Evolutionary conservation across 129 eudicot genomes (phyloP), one percentile per base, ranked within the genome.

Genomic region (Heracleum sosnowskyi): DNA sequence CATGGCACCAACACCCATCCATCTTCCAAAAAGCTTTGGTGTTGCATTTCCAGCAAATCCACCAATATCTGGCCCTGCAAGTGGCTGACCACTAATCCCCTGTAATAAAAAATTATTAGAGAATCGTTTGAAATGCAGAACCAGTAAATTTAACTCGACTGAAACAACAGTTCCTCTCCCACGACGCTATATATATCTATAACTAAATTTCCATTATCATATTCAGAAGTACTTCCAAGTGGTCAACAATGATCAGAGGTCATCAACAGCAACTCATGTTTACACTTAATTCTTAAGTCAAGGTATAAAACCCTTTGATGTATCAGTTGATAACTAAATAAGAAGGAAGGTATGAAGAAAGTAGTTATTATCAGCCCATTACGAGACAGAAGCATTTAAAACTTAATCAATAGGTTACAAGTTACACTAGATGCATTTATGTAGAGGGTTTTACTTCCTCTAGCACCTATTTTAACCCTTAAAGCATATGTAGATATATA

Each of bases 1-100:
- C 92, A 95, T 77, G 71, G 98, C 84, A 29, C 94, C 96, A 22
- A 95, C 80, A 79, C 96, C 98, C 84, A 95, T 76, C 98, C 97
- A 95, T 79, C 96, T 95, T 80, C 96, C 98, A 86, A 95, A 95
- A 68, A 95, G 86, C 82, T 78, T 91, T 39, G 98, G 97, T 13
- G 97, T 90, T 45, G 98, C 98, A 84, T 95, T 90, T 24, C 98
- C 98, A 47, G 89, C 96, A 86, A 88, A 95, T 44, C 98, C 98
- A 84, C 98, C 98, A 55, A 95, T 87, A 80, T 95, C 98, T 33
- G 97, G 98, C 74, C 97, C 98, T 22, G 97, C 87, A 80, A 91
- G 86, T 28, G 98, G 98, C 86, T 95, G 97, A 76, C 98, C 98
- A 80, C 97, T 95, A 69, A 95, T 89, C 79, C 97, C 92, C 98